Evolutionary conservation across 2,329 filamentous ascomycete species (phyloP).

Genomic region (Nemania abortiva): DNA sequence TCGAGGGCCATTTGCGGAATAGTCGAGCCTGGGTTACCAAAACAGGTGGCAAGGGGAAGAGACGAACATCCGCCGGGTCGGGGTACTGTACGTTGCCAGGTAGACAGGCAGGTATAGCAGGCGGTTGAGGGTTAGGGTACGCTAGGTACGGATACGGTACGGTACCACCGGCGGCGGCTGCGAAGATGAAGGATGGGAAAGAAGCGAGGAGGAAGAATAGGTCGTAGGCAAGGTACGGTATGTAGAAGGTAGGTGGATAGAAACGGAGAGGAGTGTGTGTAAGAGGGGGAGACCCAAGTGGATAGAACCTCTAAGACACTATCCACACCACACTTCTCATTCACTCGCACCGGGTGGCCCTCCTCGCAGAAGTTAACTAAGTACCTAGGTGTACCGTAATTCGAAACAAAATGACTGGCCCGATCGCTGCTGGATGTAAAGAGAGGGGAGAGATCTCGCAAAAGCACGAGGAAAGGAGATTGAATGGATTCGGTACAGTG

Average conservation of each 20-base stretch:
- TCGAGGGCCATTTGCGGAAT: slow-evolving; percentile 45
- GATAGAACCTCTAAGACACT: slow-evolving; percentile 12
- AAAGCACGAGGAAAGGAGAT: slow-evolving; percentile 42
- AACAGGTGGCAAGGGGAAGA: slow-evolving; percentile 41
- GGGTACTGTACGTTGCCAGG: slow-evolving; percentile 29
- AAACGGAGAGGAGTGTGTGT: slow-evolving; percentile 32
- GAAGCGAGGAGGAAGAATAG: slow-evolving; percentile 32
- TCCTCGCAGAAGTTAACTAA: slow-evolving; percentile 1
- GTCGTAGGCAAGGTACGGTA: neutral
- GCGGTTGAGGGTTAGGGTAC: slow-evolving; percentile 34
- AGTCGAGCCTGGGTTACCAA: slow-evolving; percentile 39
- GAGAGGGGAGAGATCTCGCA: slow-evolving; percentile 38
- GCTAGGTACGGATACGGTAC: slow-evolving; percentile 41
- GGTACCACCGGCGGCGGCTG: slow-evolving; percentile 43
- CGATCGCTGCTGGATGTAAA: slow-evolving; percentile 25
- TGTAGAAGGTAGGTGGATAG: neutral
- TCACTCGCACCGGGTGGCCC: slow-evolving; percentile 20
- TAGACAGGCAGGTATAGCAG: slow-evolving; percentile 22
- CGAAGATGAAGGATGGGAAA: slow-evolving; percentile 38
- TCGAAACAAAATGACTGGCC: slow-evolving; percentile 29
- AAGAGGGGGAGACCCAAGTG: slow-evolving; percentile 29
- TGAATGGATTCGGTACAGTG: slow-evolving; percentile 34
- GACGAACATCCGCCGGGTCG: slow-evolving; percentile 29
- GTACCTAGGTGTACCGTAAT: slow-evolving; percentile 18
- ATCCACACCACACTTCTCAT: slow-evolving; percentile 14